Evolutionary conservation across 2,329 filamentous ascomycete species (phyloP).

Genomic region (Dactylonectria macrodidyma): DNA sequence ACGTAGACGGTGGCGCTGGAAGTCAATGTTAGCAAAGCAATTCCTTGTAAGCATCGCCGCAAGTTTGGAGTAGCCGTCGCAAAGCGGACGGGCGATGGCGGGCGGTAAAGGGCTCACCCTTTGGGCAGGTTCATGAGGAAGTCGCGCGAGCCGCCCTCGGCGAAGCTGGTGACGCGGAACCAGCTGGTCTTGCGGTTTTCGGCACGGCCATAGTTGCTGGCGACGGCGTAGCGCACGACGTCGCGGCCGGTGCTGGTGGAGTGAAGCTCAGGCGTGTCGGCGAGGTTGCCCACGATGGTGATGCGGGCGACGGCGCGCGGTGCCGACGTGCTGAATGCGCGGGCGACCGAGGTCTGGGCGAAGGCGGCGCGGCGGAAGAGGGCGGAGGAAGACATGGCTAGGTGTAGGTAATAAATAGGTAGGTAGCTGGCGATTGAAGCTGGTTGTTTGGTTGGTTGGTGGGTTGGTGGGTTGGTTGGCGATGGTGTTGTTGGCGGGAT

Average conservation of each 20-base stretch:
- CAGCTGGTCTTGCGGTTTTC: slow-evolving; percentile 86
- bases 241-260: slow-evolving; percentile 80
- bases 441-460: slow-evolving; percentile 7
- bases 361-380: slow-evolving; percentile 67
- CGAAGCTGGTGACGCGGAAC: slow-evolving; percentile 86
- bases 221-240: slow-evolving; percentile 83
- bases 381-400: slow-evolving; percentile 64
- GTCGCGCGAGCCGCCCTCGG: slow-evolving; percentile 79
- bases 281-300: slow-evolving; percentile 89
- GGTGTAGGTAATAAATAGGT: too few species aligned
- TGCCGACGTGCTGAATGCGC: slow-evolving; percentile 83
- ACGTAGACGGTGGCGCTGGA: slow-evolving; percentile 83
- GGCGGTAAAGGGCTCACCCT: slow-evolving; percentile 74
- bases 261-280: slow-evolving; percentile 81
- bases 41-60: background rate
- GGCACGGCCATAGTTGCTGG: slow-evolving; percentile 74
- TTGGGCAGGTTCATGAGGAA: slow-evolving; percentile 82
- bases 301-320: slow-evolving; percentile 81
- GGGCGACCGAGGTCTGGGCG: slow-evolving; percentile 65
- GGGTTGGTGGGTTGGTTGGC: background rate
- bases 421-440: background rate
- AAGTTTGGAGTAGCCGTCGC: background rate
- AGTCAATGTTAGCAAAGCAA: slow-evolving; percentile 31
- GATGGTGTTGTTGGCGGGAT: background rate
- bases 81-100: background rate